phyloP scores from a whole-genome alignment of 1,284 basidiomycete species.

The Cystobasidium slooffiae region DNA sequence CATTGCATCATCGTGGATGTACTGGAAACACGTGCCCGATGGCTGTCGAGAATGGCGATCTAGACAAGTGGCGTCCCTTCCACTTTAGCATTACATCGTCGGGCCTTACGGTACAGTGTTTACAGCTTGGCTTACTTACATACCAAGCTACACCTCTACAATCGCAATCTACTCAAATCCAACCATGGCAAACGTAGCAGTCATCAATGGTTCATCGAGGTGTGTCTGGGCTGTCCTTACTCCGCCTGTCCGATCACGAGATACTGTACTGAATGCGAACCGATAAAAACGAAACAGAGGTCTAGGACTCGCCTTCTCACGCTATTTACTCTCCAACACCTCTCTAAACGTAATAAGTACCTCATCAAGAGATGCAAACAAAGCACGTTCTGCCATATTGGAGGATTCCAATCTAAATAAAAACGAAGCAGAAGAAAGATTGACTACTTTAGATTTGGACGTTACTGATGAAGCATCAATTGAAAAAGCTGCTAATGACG shows the following conservation, averaged over 20 bases:
- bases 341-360: conserved; percentile 59
- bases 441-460: conserved; percentile 59
- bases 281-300: conserved; percentile 1
- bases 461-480: conserved; percentile 58
- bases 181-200: conserved; percentile 51
- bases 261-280: neutral
- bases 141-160: neutral
- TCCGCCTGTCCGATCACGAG: conserved; percentile 1
- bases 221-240: neutral
- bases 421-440: conserved; percentile 47
- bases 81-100: too few species aligned
- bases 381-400: conserved; percentile 55
- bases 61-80: too few species aligned
- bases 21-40: too few species aligned
- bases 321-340: conserved; percentile 57
- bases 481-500: conserved; percentile 55
- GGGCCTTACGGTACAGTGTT: too few species aligned
- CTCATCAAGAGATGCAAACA: conserved; percentile 56
- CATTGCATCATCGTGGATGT: too few species aligned
- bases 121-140: too few species aligned
- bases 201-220: conserved; percentile 49
- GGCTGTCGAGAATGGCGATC: too few species aligned
- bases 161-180: neutral
- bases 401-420: conserved; percentile 10
- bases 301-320: conserved; percentile 48